Conservation (phyloP, 306 rosid genomes). For the Cucurbita argyrosperma region DNA sequence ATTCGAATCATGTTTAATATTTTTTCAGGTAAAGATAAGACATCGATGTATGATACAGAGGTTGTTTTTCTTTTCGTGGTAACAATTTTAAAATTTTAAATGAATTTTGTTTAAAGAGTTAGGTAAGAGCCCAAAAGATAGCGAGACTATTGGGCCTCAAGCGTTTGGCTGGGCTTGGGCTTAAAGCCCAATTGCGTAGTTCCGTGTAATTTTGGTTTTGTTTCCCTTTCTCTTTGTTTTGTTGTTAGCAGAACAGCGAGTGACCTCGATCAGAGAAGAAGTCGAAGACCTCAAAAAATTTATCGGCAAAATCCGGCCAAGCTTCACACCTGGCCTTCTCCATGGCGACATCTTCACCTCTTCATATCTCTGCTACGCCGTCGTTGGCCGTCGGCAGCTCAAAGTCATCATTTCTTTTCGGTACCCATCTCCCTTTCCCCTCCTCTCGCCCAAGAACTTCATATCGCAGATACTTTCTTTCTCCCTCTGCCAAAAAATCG, state of each 20-base stretch:
- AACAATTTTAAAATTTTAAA: too few species aligned
- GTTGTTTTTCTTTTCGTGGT: too few species aligned
- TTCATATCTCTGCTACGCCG: constrained; percentile 23
- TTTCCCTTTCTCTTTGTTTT: not conserved
- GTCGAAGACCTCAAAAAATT: not conserved
- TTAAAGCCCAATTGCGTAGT: not conserved
- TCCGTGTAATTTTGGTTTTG: not conserved
- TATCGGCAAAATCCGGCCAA: not conserved
- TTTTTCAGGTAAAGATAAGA: too few species aligned
- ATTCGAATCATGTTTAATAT: too few species aligned
- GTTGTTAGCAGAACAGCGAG: not conserved
- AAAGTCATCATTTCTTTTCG: constrained; percentile 35
- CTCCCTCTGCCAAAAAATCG: constrained; percentile 32
- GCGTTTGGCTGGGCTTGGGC: not conserved
- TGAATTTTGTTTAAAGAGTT: too few species aligned
- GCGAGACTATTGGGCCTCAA: not conserved
- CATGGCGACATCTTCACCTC: constrained; percentile 53
- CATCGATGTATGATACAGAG: too few species aligned
- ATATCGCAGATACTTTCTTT: constrained; percentile 21
- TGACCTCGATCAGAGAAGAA: not conserved
- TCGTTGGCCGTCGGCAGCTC: constrained; percentile 13
- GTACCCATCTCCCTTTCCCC: constrained; percentile 24
- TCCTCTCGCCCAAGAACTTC: constrained; percentile 2
- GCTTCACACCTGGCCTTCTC: not conserved
- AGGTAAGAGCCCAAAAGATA: not conserved